phyloP scores from a whole-genome alignment of 331 rosid species.

The Quercus phellos region DNA sequence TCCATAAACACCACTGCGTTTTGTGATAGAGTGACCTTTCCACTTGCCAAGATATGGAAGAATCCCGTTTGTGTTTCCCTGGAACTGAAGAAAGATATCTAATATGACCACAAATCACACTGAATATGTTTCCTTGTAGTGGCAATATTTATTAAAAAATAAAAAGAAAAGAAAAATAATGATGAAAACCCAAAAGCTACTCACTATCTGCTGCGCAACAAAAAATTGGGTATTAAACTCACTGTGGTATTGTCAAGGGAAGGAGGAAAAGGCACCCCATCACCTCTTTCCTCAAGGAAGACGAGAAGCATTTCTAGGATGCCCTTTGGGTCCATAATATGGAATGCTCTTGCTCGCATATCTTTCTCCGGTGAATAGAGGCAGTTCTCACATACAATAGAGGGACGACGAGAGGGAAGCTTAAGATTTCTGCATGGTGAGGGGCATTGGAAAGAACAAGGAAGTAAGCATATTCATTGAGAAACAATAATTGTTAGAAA shows the following conservation, averaged over 20 bases:
- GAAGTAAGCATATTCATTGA: slow-evolving; percentile 4
- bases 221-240: slow-evolving; percentile 5
- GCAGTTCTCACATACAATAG: slow-evolving; percentile 90
- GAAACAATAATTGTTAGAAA: neutral
- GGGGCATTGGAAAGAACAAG: neutral
- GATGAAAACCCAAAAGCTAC: neutral
- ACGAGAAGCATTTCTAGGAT: slow-evolving; percentile 69
- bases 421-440: slow-evolving; percentile 66
- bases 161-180: neutral
- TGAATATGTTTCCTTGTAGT: neutral
- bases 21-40: slow-evolving; percentile 82
- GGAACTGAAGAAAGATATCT: slow-evolving; percentile 13
- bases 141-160: neutral
- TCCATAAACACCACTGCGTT: slow-evolving; percentile 95
- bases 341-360: slow-evolving; percentile 82
- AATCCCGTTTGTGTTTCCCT: slow-evolving; percentile 53
- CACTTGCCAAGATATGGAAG: slow-evolving; percentile 84
- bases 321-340: slow-evolving; percentile 89
- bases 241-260: slow-evolving; percentile 41
- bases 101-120: neutral
- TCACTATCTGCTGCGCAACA: neutral
- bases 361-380: slow-evolving; percentile 62
- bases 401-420: slow-evolving; percentile 85
- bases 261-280: slow-evolving; percentile 42
- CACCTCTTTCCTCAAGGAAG: slow-evolving; percentile 82